Conservation (phyloP, 2,329 filamentous ascomycete genomes). For the Aureobasidium uvarum region DNA sequence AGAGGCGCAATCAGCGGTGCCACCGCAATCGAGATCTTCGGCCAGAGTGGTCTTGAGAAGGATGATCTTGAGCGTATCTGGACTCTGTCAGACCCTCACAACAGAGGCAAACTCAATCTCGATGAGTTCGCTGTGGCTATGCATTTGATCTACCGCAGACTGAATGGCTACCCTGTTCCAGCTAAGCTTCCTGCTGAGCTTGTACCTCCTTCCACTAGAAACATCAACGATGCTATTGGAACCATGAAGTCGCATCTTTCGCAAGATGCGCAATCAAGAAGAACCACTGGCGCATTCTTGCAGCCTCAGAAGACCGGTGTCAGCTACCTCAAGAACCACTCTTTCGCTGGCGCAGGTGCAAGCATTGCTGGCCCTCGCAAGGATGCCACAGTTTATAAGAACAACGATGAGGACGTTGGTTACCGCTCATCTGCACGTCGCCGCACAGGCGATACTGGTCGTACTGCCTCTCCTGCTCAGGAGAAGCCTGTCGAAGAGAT, state of each 20-base stretch:
- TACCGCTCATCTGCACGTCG: constrained; percentile 93
- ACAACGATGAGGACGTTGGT: constrained; percentile 80
- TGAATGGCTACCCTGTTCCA: constrained; percentile 93
- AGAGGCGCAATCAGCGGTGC: constrained; percentile 91
- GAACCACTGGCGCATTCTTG: constrained; percentile 83
- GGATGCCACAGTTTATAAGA: constrained; percentile 94
- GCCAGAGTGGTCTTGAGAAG: constrained; percentile 91
- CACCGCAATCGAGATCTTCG: constrained; percentile 94
- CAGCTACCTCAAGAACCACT: constrained; percentile 94
- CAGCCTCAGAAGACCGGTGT: constrained; percentile 97
- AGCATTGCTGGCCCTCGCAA: constrained; percentile 66
- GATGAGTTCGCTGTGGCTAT: constrained; percentile 98
- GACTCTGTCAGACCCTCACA: constrained; percentile 91
- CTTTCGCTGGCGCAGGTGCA: constrained; percentile 64
- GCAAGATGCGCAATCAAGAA: constrained; percentile 84
- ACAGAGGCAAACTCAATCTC: constrained; percentile 89
- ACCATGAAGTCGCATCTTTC: constrained; percentile 87
- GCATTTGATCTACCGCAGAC: constrained; percentile 96
- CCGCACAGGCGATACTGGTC: constrained; percentile 64
- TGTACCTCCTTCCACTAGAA: constrained; percentile 89
- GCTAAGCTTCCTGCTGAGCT: constrained; percentile 85
- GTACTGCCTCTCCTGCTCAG: constrained; percentile 76
- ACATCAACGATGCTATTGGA: constrained; percentile 88
- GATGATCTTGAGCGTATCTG: constrained; percentile 87
- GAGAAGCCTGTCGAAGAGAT: constrained; percentile 73